Percentiles rank a stretch among this genome's conserved stretches.
phyloP scores from a whole-genome alignment of 1,139 yeast genomes.

The Saccharomyces hybrid region DNA sequence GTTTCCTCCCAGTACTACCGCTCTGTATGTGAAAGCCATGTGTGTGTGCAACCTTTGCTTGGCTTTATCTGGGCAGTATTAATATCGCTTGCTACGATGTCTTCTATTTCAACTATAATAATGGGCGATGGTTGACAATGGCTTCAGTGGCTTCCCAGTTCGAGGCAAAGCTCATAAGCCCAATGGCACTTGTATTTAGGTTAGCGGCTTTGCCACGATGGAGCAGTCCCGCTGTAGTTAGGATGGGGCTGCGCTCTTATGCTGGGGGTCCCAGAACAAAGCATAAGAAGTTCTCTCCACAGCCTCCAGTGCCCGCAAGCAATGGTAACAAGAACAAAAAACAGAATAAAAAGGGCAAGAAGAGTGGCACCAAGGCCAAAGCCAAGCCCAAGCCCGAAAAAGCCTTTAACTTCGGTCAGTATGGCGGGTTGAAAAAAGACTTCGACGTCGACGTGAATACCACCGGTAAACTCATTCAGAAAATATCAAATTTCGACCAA shows the following conservation, averaged over 20 bases:
- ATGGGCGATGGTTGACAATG: not conserved
- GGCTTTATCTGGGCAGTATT: too few species aligned
- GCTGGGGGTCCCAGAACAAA: not conserved
- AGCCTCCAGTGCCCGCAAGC: not conserved
- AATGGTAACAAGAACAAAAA: not conserved
- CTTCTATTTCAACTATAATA: not conserved
- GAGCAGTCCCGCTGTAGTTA: not conserved
- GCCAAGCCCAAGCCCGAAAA: not conserved
- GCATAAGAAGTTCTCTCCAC: not conserved
- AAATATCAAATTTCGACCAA: slow-evolving; percentile 54
- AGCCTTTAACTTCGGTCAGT: slow-evolving; percentile 10
- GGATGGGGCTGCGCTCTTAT: not conserved
- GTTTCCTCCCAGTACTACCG: not conserved
- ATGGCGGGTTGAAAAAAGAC: slow-evolving; percentile 24
- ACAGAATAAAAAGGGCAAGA: not conserved
- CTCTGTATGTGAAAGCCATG: too few species aligned
- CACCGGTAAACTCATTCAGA: slow-evolving; percentile 32
- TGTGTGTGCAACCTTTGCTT: too few species aligned
- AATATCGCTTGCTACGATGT: too few species aligned
- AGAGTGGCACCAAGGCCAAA: not conserved
- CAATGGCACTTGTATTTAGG: not conserved
- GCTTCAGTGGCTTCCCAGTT: not conserved
- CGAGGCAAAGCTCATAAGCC: not conserved
- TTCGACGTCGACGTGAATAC: slow-evolving; percentile 9
- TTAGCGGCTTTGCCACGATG: not conserved